A percentile compares a stretch with the other conserved stretches of the same genome.
These are phyloP conservation scores for Clohesyomyces aquaticus DNA, from an alignment of 495 filamentous ascomycete genomes.

Conservation along the genomic window DNA sequence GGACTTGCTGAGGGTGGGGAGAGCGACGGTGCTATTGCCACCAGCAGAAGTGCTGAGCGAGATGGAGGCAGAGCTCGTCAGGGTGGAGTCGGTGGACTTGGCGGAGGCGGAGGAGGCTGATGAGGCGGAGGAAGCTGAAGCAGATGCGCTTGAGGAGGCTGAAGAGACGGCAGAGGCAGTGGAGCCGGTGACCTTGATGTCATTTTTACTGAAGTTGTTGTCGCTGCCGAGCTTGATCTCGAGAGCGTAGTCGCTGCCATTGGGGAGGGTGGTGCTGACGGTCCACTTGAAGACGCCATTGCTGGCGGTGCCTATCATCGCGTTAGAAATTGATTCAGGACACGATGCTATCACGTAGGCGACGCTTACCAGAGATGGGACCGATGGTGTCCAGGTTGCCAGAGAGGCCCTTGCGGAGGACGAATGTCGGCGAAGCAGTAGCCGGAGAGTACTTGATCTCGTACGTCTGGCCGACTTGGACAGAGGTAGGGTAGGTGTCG, in stretches of 20 bases:
- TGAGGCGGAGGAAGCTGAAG: constrained; percentile 22
- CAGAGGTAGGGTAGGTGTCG: constrained; percentile 34
- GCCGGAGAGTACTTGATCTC: constrained; percentile 34
- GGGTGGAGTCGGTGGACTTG: constrained; percentile 1
- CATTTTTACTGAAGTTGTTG: constrained; percentile 40
- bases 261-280: constrained; percentile 34
- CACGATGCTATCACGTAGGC: too few species aligned
- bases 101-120: constrained; percentile 11
- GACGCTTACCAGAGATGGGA: constrained; percentile 37
- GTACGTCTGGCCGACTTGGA: constrained; percentile 24
- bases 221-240: constrained; percentile 44
- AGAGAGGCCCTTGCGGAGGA: constrained; percentile 41
- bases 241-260: constrained; percentile 44
- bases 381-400: constrained; percentile 38
- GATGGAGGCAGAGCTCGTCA: constrained; percentile 11
- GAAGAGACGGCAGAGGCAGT: constrained; percentile 5
- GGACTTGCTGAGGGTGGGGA: constrained; percentile 19
- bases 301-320: constrained; percentile 18
- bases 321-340: too few species aligned
- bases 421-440: constrained; percentile 42
- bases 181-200: constrained; percentile 38
- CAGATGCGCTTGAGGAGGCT: constrained; percentile 4
- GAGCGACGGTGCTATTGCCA: constrained; percentile 16
- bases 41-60: background rate
- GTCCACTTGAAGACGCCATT: constrained; percentile 42